Evolutionary conservation across 2,329 filamentous ascomycete species (phyloP).

Genomic region (Magnaporthiopsis poae): DNA sequence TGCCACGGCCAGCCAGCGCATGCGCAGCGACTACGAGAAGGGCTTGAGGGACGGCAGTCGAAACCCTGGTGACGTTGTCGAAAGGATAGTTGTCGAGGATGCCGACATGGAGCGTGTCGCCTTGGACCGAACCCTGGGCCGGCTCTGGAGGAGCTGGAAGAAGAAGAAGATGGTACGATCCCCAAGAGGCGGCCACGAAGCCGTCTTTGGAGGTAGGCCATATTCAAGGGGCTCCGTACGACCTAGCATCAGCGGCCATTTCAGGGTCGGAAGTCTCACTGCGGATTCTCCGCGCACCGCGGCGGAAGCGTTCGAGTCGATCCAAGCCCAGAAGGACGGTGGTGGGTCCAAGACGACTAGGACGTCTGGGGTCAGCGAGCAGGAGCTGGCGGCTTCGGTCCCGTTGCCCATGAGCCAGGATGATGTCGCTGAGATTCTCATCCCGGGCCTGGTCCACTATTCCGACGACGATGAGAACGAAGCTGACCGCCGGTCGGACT

Average conservation of each 20-base stretch:
- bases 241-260: slow-evolving; percentile 22
- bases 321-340: slow-evolving; percentile 6
- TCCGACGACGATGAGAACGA: slow-evolving; percentile 48
- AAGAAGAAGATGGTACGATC: slow-evolving; percentile 73
- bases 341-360: slow-evolving; percentile 7
- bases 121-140: slow-evolving; percentile 75
- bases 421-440: slow-evolving; percentile 72
- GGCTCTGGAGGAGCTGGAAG: slow-evolving; percentile 91
- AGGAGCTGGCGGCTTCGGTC: slow-evolving; percentile 45
- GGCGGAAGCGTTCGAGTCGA: slow-evolving; percentile 9
- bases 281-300: slow-evolving; percentile 9
- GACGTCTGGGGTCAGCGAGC: slow-evolving; percentile 20
- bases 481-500: slow-evolving; percentile 19
- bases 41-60: slow-evolving; percentile 44
- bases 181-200: slow-evolving; percentile 33
- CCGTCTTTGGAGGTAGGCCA: slow-evolving; percentile 24
- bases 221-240: slow-evolving; percentile 38
- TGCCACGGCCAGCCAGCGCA: slow-evolving; percentile 67
- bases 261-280: slow-evolving; percentile 29
- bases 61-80: slow-evolving; percentile 39
- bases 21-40: slow-evolving; percentile 49
- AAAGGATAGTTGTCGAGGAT: slow-evolving; percentile 75
- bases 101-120: slow-evolving; percentile 87
- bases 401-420: slow-evolving; percentile 58
- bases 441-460: slow-evolving; percentile 56